A percentile compares a stretch with the other conserved stretches of the same genome.
Evolutionary conservation across 164 flowering plant species (phyloP).

Genomic region (Liriodendron chinense): DNA sequence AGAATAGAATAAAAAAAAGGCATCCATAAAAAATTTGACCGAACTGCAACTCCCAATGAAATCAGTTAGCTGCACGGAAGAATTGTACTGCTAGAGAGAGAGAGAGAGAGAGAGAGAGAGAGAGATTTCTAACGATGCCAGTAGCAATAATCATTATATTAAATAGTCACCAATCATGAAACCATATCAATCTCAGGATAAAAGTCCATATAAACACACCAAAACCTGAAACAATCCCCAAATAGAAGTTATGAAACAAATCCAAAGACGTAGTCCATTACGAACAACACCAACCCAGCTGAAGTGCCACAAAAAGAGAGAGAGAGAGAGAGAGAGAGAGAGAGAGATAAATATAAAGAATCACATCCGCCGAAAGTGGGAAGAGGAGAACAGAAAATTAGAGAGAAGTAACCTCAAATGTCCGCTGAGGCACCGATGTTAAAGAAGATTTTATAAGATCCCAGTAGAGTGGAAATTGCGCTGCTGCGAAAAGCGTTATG

Average conservation of each 20-base stretch:
- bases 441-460: neutral
- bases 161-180: too few relatives aligned
- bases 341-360: neutral
- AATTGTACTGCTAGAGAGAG: neutral
- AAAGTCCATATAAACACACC: too few relatives aligned
- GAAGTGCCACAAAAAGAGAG: neutral
- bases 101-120: neutral
- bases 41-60: neutral
- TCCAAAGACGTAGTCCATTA: too few relatives aligned
- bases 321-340: too few relatives aligned
- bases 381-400: neutral
- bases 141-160: too few relatives aligned
- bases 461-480: conserved; percentile 6
- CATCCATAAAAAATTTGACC: too few relatives aligned
- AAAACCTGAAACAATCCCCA: too few relatives aligned
- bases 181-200: too few relatives aligned
- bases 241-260: too few relatives aligned
- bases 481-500: neutral
- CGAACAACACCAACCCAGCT: too few relatives aligned
- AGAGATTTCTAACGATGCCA: neutral
- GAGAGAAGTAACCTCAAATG: conserved; percentile 2
- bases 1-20: too few relatives aligned
- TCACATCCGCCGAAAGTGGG: too few relatives aligned
- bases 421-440: neutral
- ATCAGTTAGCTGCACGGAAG: neutral